A percentile compares a stretch with the other conserved stretches of the same genome.
Evolutionary conservation across 768 basidiomycete species (phyloP).

Genomic region (Lactarius trivialis): DNA sequence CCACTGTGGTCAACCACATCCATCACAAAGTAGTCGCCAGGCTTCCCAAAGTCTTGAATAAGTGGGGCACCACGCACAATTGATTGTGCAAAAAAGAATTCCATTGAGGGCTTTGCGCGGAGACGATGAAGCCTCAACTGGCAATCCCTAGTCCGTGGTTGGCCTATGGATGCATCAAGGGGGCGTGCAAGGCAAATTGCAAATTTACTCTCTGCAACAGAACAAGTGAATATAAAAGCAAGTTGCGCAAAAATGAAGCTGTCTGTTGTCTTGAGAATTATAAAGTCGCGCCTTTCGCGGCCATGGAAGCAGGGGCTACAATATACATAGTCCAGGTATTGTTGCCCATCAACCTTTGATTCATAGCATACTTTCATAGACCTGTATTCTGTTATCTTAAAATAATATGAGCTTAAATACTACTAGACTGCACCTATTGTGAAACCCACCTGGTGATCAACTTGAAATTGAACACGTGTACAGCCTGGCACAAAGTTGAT

Average conservation of each 20-base stretch:
- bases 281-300: constrained; percentile 22
- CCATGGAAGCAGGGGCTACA: constrained; percentile 23
- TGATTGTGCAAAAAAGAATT: constrained; percentile 20
- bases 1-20: constrained; percentile 26
- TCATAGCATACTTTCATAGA: constrained; percentile 17
- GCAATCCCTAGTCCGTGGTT: constrained; percentile 12
- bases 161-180: constrained; percentile 3
- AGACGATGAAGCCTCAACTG: constrained; percentile 27
- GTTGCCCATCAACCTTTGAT: constrained; percentile 11
- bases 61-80: constrained; percentile 30
- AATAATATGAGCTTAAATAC: not conserved
- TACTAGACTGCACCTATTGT: not conserved
- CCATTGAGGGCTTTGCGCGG: not conserved
- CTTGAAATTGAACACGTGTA: not conserved
- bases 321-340: constrained; percentile 15
- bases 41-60: constrained; percentile 20
- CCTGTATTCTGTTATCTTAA: constrained; percentile 21
- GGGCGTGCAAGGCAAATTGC: no score
- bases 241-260: constrained; percentile 25
- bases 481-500: not conserved
- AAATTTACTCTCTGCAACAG: not conserved
- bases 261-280: constrained; percentile 25
- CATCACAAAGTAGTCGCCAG: constrained; percentile 27
- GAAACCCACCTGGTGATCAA: not conserved
- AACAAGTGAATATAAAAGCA: constrained; percentile 25